Evolutionary conservation across 495 filamentous ascomycete genomes (phyloP).

Genomic region (Aspergillus wentii): DNA sequence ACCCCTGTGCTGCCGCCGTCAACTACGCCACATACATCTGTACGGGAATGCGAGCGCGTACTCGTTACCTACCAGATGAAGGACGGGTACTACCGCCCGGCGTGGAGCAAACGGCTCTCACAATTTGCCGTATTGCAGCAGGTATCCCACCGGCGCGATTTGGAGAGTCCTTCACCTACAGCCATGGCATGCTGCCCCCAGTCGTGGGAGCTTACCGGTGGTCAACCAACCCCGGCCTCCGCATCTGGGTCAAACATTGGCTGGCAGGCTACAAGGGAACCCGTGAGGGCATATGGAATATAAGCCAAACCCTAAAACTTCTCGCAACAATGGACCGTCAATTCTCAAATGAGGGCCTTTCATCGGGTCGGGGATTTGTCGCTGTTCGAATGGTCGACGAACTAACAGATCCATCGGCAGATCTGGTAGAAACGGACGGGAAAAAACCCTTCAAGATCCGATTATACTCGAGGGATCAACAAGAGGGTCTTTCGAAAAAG

Average conservation of each 20-base stretch:
- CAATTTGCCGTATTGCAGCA: conserved; percentile 3
- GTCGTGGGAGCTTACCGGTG: conserved; percentile 3
- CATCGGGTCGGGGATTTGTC: neutral
- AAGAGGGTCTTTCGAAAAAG: too few species aligned
- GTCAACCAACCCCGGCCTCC: conserved; percentile 1
- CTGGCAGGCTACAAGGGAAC: neutral
- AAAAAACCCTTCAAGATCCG: neutral
- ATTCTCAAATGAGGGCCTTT: too few species aligned
- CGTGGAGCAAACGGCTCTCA: neutral
- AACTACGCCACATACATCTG: conserved; percentile 4
- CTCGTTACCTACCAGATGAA: neutral
- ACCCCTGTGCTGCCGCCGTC: conserved; percentile 1
- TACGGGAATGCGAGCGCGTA: conserved; percentile 2
- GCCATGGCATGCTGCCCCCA: conserved; percentile 3
- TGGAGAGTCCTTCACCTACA: conserved; percentile 1
- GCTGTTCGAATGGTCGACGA: neutral
- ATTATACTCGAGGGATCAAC: too few species aligned
- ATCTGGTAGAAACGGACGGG: neutral
- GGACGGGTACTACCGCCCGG: neutral
- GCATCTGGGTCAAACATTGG: conserved; percentile 1
- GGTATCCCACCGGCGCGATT: neutral
- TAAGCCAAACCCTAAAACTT: neutral
- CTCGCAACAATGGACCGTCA: neutral
- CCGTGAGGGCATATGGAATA: neutral
- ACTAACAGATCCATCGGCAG: neutral